These are phyloP conservation scores for Sphaerosporella brunnea DNA, from an alignment of 495 filamentous ascomycete genomes.

Conservation along the genomic window DNA sequence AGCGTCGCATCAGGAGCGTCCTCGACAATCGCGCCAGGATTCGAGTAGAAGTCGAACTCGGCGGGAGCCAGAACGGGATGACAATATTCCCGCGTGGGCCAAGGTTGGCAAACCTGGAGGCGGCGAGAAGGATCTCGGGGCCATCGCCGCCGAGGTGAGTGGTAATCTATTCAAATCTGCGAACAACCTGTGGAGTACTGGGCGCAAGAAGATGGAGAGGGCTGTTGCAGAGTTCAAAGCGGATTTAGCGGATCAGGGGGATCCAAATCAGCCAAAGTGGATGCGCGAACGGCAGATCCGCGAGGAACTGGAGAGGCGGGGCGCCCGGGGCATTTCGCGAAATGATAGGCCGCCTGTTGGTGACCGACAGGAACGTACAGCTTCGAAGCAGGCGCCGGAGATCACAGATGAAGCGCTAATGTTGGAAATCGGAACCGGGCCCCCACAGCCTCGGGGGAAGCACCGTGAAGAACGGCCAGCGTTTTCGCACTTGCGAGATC, in stretches of 20 bases:
- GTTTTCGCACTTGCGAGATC: slow-evolving; percentile 11
- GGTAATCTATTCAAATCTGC: slow-evolving; percentile 82
- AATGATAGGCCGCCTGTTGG: slow-evolving; percentile 9
- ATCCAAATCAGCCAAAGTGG: slow-evolving; percentile 81
- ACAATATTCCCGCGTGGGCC: slow-evolving; percentile 30
- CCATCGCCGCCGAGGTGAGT: slow-evolving; percentile 64
- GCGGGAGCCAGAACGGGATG: slow-evolving; percentile 27
- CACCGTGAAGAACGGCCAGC: slow-evolving; percentile 7
- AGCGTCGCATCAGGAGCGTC: slow-evolving; percentile 27
- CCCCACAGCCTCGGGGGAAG: slow-evolving; percentile 30
- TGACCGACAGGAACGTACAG: slow-evolving; percentile 14
- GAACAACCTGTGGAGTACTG: slow-evolving; percentile 80
- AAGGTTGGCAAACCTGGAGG: slow-evolving; percentile 24
- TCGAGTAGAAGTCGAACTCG: slow-evolving; percentile 16
- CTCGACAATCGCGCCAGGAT: slow-evolving; percentile 12
- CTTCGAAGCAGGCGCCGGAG: slow-evolving; percentile 12
- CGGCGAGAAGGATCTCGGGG: slow-evolving; percentile 57
- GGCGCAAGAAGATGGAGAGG: slow-evolving; percentile 86
- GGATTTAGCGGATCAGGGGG: slow-evolving; percentile 35
- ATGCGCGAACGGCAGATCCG: slow-evolving; percentile 47
- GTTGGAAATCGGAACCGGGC: slow-evolving; percentile 49
- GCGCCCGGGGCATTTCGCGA: slow-evolving; percentile 5
- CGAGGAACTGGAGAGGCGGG: slow-evolving; percentile 14
- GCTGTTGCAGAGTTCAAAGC: slow-evolving; percentile 78
- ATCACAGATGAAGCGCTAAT: slow-evolving; percentile 82